Percentiles rank a stretch among this genome's conserved stretches.
These are phyloP conservation scores for Melampsora americana DNA, from an alignment of 1,284 basidiomycete species.

Conservation along the genomic window DNA sequence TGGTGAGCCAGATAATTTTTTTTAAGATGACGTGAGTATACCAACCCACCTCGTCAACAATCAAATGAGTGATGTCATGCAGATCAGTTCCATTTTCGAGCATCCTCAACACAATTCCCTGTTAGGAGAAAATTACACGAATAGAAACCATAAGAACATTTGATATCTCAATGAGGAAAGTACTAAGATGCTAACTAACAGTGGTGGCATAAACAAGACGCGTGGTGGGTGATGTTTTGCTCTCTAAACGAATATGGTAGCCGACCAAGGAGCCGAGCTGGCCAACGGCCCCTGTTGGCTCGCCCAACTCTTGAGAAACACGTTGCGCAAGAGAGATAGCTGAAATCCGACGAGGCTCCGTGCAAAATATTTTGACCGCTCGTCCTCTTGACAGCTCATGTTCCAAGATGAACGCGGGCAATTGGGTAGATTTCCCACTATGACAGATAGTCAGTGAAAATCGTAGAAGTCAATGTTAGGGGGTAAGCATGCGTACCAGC, in stretches of 20 bases:
- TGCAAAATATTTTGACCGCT: slow-evolving; percentile 89
- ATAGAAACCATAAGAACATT: background rate
- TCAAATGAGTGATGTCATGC: slow-evolving; percentile 86
- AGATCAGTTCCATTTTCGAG: slow-evolving; percentile 81
- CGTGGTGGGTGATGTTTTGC: slow-evolving; percentile 57
- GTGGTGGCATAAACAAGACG: slow-evolving; percentile 69
- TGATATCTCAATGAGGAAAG: background rate
- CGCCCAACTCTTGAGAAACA: slow-evolving; percentile 89
- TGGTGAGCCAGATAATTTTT: background rate
- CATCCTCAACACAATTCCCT: slow-evolving; percentile 96
- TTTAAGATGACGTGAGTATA: background rate
- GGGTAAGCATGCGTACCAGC: slow-evolving; percentile 64
- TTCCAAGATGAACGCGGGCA: slow-evolving; percentile 91
- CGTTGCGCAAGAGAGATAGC: slow-evolving; percentile 95
- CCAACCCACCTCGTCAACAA: slow-evolving; percentile 72
- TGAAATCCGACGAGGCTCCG: slow-evolving; percentile 93
- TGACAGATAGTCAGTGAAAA: background rate
- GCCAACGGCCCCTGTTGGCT: slow-evolving; percentile 75
- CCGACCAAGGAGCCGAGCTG: slow-evolving; percentile 78
- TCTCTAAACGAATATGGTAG: slow-evolving; percentile 90
- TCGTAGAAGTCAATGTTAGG: background rate
- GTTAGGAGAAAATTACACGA: slow-evolving; percentile 56
- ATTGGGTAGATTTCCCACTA: slow-evolving; percentile 95
- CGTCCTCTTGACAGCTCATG: slow-evolving; percentile 76
- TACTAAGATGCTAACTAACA: slow-evolving; percentile 47